Evolutionary conservation across 2,329 filamentous ascomycete species (phyloP).

Genomic region (Apiospora pterosperma): DNA sequence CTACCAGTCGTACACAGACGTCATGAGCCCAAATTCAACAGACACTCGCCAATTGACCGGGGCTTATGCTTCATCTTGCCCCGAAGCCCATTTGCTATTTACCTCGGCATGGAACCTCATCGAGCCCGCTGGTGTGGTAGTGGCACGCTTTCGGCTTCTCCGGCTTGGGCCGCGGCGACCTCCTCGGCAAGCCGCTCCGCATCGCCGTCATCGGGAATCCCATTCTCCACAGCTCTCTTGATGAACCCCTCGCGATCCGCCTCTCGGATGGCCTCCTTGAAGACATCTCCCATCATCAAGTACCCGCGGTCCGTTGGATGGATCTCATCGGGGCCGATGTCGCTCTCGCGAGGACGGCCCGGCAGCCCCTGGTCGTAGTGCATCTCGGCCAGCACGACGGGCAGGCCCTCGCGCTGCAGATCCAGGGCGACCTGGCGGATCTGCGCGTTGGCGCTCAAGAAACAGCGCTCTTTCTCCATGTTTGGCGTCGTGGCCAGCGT

Average conservation of each 20-base stretch:
- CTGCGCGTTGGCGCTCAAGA: constrained; percentile 25
- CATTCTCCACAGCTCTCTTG: constrained; percentile 22
- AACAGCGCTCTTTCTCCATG: constrained; percentile 17
- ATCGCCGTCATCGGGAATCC: constrained; percentile 21
- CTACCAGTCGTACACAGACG: no score
- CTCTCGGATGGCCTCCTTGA: constrained; percentile 19
- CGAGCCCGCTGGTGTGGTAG: not conserved
- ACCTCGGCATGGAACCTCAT: not conserved
- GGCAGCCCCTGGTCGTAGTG: constrained; percentile 22
- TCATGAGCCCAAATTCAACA: no score
- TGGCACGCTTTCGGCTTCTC: not conserved
- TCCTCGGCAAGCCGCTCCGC: constrained; percentile 1
- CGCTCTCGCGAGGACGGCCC: constrained; percentile 15
- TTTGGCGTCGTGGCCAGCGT: constrained; percentile 23
- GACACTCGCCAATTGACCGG: no score
- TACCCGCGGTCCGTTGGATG: constrained; percentile 25
- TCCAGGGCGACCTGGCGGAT: constrained; percentile 23
- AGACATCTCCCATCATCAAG: constrained; percentile 24
- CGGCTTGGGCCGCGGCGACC: not conserved
- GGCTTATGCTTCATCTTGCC: no score
- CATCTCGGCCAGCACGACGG: constrained; percentile 28
- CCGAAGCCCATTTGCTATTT: no score
- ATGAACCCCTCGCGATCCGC: constrained; percentile 21
- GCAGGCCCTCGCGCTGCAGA: constrained; percentile 15
- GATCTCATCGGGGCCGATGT: constrained; percentile 25